These are phyloP conservation scores for Paecilomyces formosus DNA, from an alignment of 2,329 filamentous ascomycete species.

Conservation along the genomic window DNA sequence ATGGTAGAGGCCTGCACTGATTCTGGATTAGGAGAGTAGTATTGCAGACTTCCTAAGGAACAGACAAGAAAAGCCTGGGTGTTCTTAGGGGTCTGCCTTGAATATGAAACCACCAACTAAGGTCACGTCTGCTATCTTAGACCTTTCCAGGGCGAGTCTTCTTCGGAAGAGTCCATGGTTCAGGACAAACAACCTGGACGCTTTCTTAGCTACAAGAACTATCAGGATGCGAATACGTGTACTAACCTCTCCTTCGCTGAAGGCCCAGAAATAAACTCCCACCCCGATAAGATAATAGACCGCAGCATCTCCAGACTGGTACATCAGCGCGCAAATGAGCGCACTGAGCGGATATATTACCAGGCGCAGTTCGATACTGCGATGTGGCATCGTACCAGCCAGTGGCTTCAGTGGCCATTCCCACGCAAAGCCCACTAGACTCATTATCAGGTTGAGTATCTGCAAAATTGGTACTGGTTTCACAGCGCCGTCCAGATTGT, in stretches of 20 bases:
- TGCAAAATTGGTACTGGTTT: slow-evolving; percentile 85
- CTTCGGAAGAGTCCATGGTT: slow-evolving; percentile 63
- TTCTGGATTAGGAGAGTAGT: background rate
- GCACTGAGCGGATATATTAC: slow-evolving; percentile 73
- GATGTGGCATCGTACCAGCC: slow-evolving; percentile 71
- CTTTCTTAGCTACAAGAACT: slow-evolving; percentile 1
- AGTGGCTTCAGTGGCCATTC: slow-evolving; percentile 82
- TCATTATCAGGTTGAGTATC: slow-evolving; percentile 79
- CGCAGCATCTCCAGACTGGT: slow-evolving; percentile 87
- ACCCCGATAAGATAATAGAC: slow-evolving; percentile 86
- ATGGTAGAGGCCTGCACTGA: background rate
- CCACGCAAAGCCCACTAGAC: slow-evolving; percentile 69
- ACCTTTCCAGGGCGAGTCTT: slow-evolving; percentile 27
- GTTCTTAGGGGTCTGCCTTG: background rate
- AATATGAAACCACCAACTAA: background rate
- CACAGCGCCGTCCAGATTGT: slow-evolving; percentile 77
- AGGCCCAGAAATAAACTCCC: slow-evolving; percentile 90
- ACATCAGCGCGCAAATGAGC: slow-evolving; percentile 68
- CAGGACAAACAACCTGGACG: slow-evolving; percentile 56
- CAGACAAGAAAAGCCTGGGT: background rate
- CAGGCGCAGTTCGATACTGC: slow-evolving; percentile 79
- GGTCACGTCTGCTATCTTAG: slow-evolving; percentile 9
- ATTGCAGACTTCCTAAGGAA: background rate
- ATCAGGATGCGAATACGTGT: background rate
- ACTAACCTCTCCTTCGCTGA: slow-evolving; percentile 90